Conservation (phyloP, 2,329 filamentous ascomycete genomes). For the Talaromyces sp. region DNA sequence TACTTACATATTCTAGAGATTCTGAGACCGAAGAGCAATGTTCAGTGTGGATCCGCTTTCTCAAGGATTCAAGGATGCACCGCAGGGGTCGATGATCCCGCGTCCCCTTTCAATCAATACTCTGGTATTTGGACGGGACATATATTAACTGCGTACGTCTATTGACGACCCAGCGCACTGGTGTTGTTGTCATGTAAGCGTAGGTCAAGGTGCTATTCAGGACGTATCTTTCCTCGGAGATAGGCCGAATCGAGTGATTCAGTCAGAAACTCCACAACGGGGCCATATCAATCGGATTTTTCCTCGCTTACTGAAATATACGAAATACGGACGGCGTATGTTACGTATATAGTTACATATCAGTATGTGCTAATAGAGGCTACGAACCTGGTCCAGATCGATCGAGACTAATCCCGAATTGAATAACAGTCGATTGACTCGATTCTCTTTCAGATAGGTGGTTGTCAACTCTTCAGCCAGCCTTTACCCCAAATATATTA, state of each 20-base stretch:
- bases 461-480: conserved; percentile 7
- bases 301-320: background rate
- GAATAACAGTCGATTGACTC: background rate
- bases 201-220: conserved; percentile 1
- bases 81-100: background rate
- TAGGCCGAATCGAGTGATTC: background rate
- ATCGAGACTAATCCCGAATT: background rate
- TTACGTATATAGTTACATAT: background rate
- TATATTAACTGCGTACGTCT: background rate
- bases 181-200: background rate
- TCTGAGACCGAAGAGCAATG: background rate
- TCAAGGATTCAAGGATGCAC: background rate
- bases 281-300: background rate
- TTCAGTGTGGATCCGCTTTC: background rate
- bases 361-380: no score
- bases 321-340: background rate
- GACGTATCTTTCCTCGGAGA: background rate
- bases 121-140: background rate
- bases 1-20: background rate
- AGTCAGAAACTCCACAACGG: background rate
- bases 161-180: conserved; percentile 4
- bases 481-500: conserved; percentile 1
- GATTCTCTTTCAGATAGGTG: background rate
- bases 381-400: background rate
- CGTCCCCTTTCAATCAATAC: background rate